Evolutionary conservation across 495 filamentous ascomycete species (phyloP).

Genomic region (Cercophora newfieldiana): DNA sequence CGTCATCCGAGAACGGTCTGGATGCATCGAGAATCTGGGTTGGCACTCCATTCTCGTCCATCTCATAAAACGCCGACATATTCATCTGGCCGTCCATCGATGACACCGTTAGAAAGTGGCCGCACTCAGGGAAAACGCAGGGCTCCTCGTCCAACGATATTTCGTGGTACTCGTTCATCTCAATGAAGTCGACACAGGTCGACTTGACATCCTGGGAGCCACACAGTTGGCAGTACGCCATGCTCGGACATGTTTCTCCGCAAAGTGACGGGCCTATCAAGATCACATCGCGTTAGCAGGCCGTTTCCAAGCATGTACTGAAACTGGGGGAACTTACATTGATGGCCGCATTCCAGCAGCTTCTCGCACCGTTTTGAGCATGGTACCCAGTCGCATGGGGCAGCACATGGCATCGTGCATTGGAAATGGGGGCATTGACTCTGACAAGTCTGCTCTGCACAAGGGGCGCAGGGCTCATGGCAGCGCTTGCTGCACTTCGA

Average conservation of each 20-base stretch:
- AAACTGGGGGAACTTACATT: constrained; percentile 35
- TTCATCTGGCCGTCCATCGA: constrained; percentile 68
- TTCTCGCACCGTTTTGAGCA: constrained; percentile 64
- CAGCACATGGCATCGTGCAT: constrained; percentile 70
- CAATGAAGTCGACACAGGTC: constrained; percentile 29
- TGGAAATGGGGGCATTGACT: constrained; percentile 55
- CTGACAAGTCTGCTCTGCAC: constrained; percentile 53
- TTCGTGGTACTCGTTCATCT: constrained; percentile 26
- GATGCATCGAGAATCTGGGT: neutral
- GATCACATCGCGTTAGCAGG: neutral
- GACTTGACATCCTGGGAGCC: constrained; percentile 43
- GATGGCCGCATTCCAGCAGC: constrained; percentile 63
- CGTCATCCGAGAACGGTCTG: constrained; percentile 52
- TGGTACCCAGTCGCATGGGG: constrained; percentile 67
- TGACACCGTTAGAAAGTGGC: constrained; percentile 62
- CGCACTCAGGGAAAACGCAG: constrained; percentile 60
- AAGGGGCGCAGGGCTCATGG: constrained; percentile 65
- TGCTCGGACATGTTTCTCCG: constrained; percentile 60
- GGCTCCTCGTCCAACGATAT: constrained; percentile 24
- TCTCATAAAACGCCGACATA: constrained; percentile 57
- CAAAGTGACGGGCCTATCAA: constrained; percentile 59
- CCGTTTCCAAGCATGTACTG: no score
- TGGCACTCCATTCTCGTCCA: constrained; percentile 31
- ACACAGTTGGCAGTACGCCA: constrained; percentile 58
- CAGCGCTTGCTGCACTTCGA: constrained; percentile 60